Evolutionary conservation across 345 rosid genomes (phyloP).

Genomic region (Lumnitzera racemosa): DNA sequence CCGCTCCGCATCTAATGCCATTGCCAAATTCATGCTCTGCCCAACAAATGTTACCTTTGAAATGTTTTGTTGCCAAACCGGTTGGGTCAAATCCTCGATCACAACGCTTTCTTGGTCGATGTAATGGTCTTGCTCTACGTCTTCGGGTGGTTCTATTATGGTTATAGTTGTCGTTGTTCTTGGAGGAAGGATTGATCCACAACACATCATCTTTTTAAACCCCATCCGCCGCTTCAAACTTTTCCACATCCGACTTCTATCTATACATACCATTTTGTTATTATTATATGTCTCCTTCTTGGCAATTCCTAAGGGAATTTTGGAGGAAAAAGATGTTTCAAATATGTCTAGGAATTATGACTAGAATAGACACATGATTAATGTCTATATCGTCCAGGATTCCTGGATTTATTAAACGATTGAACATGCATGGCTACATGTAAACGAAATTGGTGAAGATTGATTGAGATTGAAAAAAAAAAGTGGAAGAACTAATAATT

Average conservation of each 20-base stretch:
- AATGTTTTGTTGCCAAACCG: neutral
- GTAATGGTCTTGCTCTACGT: neutral
- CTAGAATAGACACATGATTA: too few species aligned
- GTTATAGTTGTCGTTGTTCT: constrained; percentile 17
- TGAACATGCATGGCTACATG: too few species aligned
- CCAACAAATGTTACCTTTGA: neutral
- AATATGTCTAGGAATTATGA: too few species aligned
- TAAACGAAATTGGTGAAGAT: too few species aligned
- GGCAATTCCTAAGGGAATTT: too few species aligned
- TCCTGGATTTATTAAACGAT: too few species aligned
- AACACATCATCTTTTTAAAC: constrained; percentile 58
- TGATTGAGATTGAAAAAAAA: too few species aligned
- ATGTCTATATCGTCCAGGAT: too few species aligned
- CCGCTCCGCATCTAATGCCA: constrained; percentile 83
- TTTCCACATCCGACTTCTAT: constrained; percentile 46
- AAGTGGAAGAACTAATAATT: too few species aligned
- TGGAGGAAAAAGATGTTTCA: too few species aligned
- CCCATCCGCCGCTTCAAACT: constrained; percentile 55
- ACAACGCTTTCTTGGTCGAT: neutral
- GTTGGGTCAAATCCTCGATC: neutral
- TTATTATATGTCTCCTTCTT: too few species aligned
- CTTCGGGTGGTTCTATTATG: constrained; percentile 8
- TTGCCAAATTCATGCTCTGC: constrained; percentile 55
- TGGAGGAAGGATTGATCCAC: constrained; percentile 40
- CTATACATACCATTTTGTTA: constrained; percentile 25